Percentiles rank a stretch among this genome's conserved stretches.
Conservation (phyloP, 345 rosid species). For the Balakata baccata region DNA sequence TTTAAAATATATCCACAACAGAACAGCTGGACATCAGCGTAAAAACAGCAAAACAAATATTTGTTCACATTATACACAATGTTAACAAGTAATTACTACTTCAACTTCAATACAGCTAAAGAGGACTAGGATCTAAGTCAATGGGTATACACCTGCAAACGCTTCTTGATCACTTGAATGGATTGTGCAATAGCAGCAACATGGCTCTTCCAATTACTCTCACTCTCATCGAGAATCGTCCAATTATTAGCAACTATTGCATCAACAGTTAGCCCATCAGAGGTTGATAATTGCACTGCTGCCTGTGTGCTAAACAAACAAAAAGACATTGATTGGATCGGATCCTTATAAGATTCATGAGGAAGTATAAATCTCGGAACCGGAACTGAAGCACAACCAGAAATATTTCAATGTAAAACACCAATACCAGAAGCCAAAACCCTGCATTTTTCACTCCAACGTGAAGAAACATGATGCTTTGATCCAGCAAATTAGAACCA, state of each 20-base stretch:
- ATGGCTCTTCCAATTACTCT: constrained; percentile 90
- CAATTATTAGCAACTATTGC: constrained; percentile 66
- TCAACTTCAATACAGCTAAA: neutral
- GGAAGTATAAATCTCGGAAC: constrained; percentile 16
- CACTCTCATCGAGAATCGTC: constrained; percentile 72
- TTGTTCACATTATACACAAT: no score
- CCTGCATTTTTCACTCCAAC: constrained; percentile 13
- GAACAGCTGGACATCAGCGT: no score
- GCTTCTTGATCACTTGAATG: constrained; percentile 79
- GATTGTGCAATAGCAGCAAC: constrained; percentile 91
- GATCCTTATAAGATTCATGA: constrained; percentile 8
- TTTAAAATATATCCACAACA: neutral
- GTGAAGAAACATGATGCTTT: constrained; percentile 11
- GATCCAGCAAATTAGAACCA: constrained; percentile 13
- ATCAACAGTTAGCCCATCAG: constrained; percentile 83
- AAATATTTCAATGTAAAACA: constrained; percentile 13
- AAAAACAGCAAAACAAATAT: no score
- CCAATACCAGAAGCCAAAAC: constrained; percentile 21
- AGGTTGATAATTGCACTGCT: constrained; percentile 48
- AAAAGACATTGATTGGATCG: constrained; percentile 14
- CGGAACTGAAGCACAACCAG: constrained; percentile 11
- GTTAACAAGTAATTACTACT: neutral
- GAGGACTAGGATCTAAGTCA: neutral
- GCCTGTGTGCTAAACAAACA: constrained; percentile 47
- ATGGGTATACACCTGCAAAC: constrained; percentile 72